These are phyloP conservation scores for Starmerella apis DNA, from an alignment of 805 yeast species.

Conservation along the genomic window DNA sequence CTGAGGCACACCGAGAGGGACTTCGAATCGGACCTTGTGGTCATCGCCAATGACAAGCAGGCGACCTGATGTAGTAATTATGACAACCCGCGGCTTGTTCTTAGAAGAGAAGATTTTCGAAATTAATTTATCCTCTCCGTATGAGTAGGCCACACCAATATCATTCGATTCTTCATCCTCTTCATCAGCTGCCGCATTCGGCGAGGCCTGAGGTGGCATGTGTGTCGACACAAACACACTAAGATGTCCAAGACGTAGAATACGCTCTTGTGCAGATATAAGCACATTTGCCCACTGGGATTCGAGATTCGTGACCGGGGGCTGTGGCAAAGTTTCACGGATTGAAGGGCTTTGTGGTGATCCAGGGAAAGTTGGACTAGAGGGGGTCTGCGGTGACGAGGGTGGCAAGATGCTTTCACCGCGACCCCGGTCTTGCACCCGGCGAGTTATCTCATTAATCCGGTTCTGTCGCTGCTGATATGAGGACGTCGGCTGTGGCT, in stretches of 20 bases:
- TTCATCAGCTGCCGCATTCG: background rate
- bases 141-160: slow-evolving; percentile 16
- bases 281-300: slow-evolving; percentile 40
- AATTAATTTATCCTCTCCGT: slow-evolving; percentile 24
- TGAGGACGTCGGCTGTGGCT: slow-evolving; percentile 13
- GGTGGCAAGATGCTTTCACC: slow-evolving; percentile 5
- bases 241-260: slow-evolving; percentile 39
- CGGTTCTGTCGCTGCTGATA: slow-evolving; percentile 26
- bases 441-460: slow-evolving; percentile 21
- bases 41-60: slow-evolving; percentile 31
- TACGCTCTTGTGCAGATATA: slow-evolving; percentile 39
- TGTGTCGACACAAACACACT: slow-evolving; percentile 23
- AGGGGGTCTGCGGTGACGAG: background rate
- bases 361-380: background rate
- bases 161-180: slow-evolving; percentile 10
- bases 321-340: slow-evolving; percentile 20
- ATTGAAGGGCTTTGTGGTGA: slow-evolving; percentile 3
- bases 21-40: slow-evolving; percentile 28
- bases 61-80: slow-evolving; percentile 32
- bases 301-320: slow-evolving; percentile 40
- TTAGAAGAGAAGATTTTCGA: slow-evolving; percentile 28
- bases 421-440: slow-evolving; percentile 22
- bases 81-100: slow-evolving; percentile 28
- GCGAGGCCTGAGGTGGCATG: slow-evolving; percentile 17
- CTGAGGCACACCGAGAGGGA: slow-evolving; percentile 31